These are phyloP conservation scores for Populus tremula DNA, from an alignment of 345 rosid species.

Conservation along the genomic window DNA sequence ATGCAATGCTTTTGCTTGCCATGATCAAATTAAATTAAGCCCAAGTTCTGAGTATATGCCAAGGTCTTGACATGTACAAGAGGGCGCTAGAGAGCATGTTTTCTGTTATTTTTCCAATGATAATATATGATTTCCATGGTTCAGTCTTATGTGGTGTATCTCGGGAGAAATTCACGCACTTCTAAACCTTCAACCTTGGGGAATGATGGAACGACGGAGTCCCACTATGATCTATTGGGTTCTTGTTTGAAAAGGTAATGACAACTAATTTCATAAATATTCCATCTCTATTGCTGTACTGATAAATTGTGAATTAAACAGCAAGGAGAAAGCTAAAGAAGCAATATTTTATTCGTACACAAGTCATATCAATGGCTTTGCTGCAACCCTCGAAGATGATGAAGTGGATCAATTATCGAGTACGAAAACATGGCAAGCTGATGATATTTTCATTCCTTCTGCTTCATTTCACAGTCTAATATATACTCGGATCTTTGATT, in stretches of 20 bases:
- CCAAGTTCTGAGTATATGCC: too few relatives aligned
- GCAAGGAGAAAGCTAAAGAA: slow-evolving; percentile 15
- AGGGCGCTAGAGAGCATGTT: too few relatives aligned
- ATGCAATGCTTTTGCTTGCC: too few relatives aligned
- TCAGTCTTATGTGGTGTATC: slow-evolving; percentile 25
- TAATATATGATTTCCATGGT: not conserved
- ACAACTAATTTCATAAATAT: too few relatives aligned
- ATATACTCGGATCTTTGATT: not conserved
- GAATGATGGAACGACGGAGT: not conserved
- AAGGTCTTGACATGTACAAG: too few relatives aligned
- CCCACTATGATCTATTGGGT: slow-evolving; percentile 16
- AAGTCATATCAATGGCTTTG: slow-evolving; percentile 25
- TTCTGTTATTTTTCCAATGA: not conserved
- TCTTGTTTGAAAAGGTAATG: slow-evolving; percentile 19
- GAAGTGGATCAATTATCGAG: slow-evolving; percentile 5
- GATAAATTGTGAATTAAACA: not conserved
- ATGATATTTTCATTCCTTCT: too few relatives aligned
- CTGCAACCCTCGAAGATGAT: slow-evolving; percentile 27
- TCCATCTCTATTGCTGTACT: too few relatives aligned
- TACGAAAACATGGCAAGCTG: not conserved
- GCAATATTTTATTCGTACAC: slow-evolving; percentile 26
- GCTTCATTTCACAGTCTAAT: too few relatives aligned
- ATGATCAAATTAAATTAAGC: too few relatives aligned
- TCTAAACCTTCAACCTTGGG: not conserved
- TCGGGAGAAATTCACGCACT: slow-evolving; percentile 7